Conservation (phyloP, 2,329 filamentous ascomycete genomes). For the Rhinocladiella mackenziei region DNA sequence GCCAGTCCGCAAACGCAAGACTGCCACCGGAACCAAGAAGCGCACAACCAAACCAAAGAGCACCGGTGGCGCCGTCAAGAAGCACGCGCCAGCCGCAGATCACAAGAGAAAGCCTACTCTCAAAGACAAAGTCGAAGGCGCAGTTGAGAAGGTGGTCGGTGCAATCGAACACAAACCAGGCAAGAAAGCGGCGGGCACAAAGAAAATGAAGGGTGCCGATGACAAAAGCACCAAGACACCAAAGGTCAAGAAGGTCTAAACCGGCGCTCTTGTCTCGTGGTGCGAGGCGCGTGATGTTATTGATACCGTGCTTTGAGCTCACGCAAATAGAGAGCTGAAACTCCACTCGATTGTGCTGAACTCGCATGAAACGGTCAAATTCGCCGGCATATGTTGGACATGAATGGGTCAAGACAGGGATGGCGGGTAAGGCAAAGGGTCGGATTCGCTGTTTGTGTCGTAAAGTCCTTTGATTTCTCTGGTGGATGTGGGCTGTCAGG, state of each 20-base stretch:
- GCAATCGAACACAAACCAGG: constrained; percentile 35
- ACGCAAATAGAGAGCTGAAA: too few species aligned
- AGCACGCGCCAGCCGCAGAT: constrained; percentile 18
- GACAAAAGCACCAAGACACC: constrained; percentile 24
- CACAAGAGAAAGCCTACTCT: constrained; percentile 31
- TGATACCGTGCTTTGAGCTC: too few species aligned
- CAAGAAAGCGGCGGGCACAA: constrained; percentile 40
- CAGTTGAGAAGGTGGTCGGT: constrained; percentile 30
- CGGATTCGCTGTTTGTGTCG: too few species aligned
- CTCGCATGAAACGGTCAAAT: too few species aligned
- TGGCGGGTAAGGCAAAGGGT: too few species aligned
- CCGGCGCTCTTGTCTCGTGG: not conserved
- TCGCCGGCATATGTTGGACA: too few species aligned
- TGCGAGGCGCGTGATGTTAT: too few species aligned
- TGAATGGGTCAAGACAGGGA: too few species aligned
- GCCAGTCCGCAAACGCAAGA: constrained; percentile 27
- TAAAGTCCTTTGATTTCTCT: too few species aligned
- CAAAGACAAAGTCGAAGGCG: constrained; percentile 35
- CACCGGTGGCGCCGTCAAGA: constrained; percentile 24
- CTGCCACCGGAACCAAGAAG: constrained; percentile 22
- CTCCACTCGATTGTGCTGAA: too few species aligned
- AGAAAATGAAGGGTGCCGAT: constrained; percentile 38
- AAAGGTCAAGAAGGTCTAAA: not conserved
- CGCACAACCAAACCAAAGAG: constrained; percentile 10
- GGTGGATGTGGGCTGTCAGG: too few species aligned